These are phyloP conservation scores for Solanum acaule DNA, from an alignment of 257 asterid species.

Conservation along the genomic window DNA sequence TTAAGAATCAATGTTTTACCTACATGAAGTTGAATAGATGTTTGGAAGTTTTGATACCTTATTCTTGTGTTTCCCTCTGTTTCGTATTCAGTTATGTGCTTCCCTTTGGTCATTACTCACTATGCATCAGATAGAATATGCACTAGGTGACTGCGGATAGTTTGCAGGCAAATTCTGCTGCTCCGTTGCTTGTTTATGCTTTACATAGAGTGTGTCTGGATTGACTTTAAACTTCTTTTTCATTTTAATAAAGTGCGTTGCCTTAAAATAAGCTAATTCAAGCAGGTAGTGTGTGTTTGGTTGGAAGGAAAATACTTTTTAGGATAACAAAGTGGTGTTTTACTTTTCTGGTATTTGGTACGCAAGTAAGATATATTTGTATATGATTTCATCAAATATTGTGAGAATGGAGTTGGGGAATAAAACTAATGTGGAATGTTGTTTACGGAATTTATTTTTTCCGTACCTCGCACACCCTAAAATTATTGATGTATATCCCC, in stretches of 20 bases:
- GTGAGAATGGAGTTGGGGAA: background rate
- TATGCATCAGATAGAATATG: background rate
- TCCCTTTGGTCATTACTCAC: background rate
- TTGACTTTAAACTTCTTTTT: rapidly evolving
- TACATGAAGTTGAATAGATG: slow-evolving; percentile 21
- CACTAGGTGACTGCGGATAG: background rate
- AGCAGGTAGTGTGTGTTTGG: background rate
- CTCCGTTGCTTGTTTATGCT: background rate
- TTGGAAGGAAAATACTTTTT: rapidly evolving
- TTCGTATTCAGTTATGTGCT: background rate
- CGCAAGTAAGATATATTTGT: no score
- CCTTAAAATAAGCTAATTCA: no score
- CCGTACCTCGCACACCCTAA: rapidly evolving
- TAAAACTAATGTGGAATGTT: no score
- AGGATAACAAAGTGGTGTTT: no score
- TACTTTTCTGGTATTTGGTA: background rate
- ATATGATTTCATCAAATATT: rapidly evolving
- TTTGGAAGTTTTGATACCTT: background rate
- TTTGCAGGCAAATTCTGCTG: background rate
- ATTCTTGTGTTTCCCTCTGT: no score
- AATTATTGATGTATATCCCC: background rate
- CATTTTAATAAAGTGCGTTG: rapidly evolving
- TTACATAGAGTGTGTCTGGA: background rate
- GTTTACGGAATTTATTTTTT: no score
- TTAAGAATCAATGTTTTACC: slow-evolving; percentile 20